Percentiles rank a stretch among this genome's conserved stretches.
Conservation (phyloP, 306 rosid species). For the Lathyrus oleraceus region DNA sequence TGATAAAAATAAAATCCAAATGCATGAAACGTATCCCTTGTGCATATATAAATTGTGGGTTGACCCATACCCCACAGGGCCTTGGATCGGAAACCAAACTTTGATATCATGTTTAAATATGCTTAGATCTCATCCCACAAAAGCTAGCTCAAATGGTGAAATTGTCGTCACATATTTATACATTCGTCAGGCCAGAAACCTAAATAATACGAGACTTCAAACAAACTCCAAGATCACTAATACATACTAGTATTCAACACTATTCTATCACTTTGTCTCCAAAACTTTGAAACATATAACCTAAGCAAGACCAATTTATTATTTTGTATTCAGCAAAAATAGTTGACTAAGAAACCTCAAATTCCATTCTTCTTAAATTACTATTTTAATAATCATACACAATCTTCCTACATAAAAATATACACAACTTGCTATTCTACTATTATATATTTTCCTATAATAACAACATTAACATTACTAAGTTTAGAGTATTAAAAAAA, state of each 20-base stretch:
- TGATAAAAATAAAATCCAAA: neutral
- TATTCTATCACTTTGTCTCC: neutral
- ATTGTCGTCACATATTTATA: too few species aligned
- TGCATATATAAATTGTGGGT: too few species aligned
- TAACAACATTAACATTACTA: neutral
- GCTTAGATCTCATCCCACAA: too few species aligned
- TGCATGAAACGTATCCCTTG: neutral
- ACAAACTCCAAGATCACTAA: too few species aligned
- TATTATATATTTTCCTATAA: neutral
- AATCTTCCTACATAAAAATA: constrained; percentile 7
- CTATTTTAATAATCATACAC: neutral
- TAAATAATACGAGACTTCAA: too few species aligned
- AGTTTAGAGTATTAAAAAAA: neutral
- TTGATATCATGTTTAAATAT: too few species aligned
- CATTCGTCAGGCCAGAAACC: too few species aligned
- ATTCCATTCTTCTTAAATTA: neutral
- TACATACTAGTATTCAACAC: too few species aligned
- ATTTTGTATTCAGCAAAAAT: constrained; percentile 9
- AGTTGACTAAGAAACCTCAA: constrained; percentile 15
- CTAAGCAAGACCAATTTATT: constrained; percentile 1
- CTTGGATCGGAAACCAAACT: too few species aligned
- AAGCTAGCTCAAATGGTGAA: too few species aligned
- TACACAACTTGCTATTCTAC: constrained; percentile 1
- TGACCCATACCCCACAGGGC: too few species aligned
- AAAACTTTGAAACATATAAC: neutral